Evolutionary conservation across 163 green algal genomes (phyloP), one percentile per base, ranked within the genome.

Genomic region (Scenedesmus sp.): DNA sequence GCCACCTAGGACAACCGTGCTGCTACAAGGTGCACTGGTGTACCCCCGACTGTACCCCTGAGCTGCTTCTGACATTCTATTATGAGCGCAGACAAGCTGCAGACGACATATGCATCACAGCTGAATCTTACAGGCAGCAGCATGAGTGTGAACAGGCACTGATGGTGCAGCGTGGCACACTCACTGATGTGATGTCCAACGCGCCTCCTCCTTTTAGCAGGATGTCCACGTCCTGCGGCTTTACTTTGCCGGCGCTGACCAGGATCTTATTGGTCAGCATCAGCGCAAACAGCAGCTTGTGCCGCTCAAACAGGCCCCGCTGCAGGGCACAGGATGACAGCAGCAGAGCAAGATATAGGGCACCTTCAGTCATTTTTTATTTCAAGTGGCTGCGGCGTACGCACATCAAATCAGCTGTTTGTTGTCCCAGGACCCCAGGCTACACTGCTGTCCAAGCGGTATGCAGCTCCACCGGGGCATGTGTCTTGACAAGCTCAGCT

Each of bases 281-380:
- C 44, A 99, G 95, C 42, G 97, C 96, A 91, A 99, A 99, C 86
- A 98, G 96, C 72, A 98, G 91, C 95, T 99, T 99, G 96, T 99
- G 96, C 24, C 95, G 94, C 95, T 99, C 97, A 95, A 99, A 99
- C 78, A 99, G 95, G 53, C 98, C 98, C 83, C 97, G 94, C 96
- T 98, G 96, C 68, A 89, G 33, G 40, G 13, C 42, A 68, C 51
- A 44, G 22, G 22, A 49, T n/a, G 22, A 81, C 20, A 83, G 42
- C 1, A n/a, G 40, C 35, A 49, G 24, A 51, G 40, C 35, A 82
- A 82, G 70, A 5, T 49, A 26, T 35, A 26, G 16, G 2, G 26
- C 24, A 40, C 4, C 6, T 43, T 24, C 30, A 30, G 56, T 68
- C 56, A 56, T 13, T 13, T 20, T 13, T 56, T 2, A 56, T 12